phyloP scores from a whole-genome alignment of 1,139 yeast genomes.

The Blastobotrys illinoisensis region DNA sequence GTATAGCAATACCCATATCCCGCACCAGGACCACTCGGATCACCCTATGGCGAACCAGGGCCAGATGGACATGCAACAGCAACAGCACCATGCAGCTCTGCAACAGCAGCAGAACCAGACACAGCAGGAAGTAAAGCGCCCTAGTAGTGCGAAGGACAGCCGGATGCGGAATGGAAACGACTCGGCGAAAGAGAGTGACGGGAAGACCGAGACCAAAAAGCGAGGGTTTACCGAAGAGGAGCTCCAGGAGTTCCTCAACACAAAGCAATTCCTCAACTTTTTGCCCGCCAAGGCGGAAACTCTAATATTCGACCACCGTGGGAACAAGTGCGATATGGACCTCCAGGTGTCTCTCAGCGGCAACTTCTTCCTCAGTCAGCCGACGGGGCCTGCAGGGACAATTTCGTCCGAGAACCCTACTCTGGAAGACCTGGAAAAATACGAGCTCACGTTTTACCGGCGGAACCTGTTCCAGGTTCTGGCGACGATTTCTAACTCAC shows the following conservation, averaged over 20 bases:
- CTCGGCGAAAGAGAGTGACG: slow-evolving; percentile 1
- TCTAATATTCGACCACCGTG: slow-evolving; percentile 21
- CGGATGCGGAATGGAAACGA: background rate
- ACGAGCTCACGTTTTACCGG: slow-evolving; percentile 30
- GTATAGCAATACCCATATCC: background rate
- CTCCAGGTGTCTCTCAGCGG: slow-evolving; percentile 21
- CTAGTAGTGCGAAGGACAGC: background rate
- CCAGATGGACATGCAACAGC: slow-evolving; percentile 2
- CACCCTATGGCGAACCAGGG: background rate
- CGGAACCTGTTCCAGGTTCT: slow-evolving; percentile 30
- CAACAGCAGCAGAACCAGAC: slow-evolving; percentile 2
- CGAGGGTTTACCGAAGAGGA: slow-evolving; percentile 12
- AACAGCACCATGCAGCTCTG: background rate
- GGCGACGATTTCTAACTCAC: slow-evolving; percentile 27
- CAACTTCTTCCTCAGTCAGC: slow-evolving; percentile 27
- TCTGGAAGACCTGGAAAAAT: slow-evolving; percentile 8
- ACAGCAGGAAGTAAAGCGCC: background rate
- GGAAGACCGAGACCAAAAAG: background rate
- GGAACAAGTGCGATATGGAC: slow-evolving; percentile 20
- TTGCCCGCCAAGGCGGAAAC: slow-evolving; percentile 22
- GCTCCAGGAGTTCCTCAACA: slow-evolving; percentile 15
- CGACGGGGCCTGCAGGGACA: slow-evolving; percentile 14
- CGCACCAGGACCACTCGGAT: background rate
- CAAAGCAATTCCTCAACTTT: slow-evolving; percentile 19
- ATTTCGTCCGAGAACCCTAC: slow-evolving; percentile 8